phyloP scores from a whole-genome alignment of 78 protist species.

The Mastigamoeba balamuthi region DNA sequence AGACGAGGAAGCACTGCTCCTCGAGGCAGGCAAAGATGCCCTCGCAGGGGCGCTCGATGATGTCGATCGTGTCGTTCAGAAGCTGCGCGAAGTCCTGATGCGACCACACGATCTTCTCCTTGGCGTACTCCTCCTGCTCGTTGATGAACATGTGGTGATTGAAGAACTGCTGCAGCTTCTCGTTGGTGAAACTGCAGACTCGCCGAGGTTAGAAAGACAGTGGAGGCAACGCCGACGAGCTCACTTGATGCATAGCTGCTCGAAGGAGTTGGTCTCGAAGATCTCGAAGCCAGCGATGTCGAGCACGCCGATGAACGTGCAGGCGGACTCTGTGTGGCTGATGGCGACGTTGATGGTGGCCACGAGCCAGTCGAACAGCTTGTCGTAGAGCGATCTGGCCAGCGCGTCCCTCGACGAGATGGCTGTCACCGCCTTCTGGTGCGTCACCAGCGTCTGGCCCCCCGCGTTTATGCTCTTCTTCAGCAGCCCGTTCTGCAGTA shows the following conservation, averaged over 20 bases:
- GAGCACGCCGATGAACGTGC: constrained; percentile 1
- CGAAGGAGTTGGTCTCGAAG: background rate
- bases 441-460: constrained; percentile 53
- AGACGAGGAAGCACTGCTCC: constrained; percentile 11
- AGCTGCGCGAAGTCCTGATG: background rate
- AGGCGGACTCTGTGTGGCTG: background rate
- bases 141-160: constrained; percentile 12
- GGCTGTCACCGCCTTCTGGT: constrained; percentile 11
- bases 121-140: constrained; percentile 38
- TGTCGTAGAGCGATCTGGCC: constrained; percentile 83
- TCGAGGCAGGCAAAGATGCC: constrained; percentile 11
- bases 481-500: constrained; percentile 19
- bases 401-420: constrained; percentile 77
- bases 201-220: too few species aligned
- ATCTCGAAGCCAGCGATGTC: background rate
- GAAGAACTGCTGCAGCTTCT: constrained; percentile 61
- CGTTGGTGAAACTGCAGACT: too few species aligned
- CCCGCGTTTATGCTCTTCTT: too few species aligned
- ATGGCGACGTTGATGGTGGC: constrained; percentile 49
- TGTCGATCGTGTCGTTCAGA: background rate
- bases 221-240: too few species aligned
- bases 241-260: constrained; percentile 69
- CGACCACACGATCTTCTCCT: constrained; percentile 5
- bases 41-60: background rate
- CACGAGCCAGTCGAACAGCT: constrained; percentile 85